Evolutionary conservation across 176 grass and related monocot species (phyloP), one percentile per base, ranked within the genome.

Genomic region (Olyra latifolia): DNA sequence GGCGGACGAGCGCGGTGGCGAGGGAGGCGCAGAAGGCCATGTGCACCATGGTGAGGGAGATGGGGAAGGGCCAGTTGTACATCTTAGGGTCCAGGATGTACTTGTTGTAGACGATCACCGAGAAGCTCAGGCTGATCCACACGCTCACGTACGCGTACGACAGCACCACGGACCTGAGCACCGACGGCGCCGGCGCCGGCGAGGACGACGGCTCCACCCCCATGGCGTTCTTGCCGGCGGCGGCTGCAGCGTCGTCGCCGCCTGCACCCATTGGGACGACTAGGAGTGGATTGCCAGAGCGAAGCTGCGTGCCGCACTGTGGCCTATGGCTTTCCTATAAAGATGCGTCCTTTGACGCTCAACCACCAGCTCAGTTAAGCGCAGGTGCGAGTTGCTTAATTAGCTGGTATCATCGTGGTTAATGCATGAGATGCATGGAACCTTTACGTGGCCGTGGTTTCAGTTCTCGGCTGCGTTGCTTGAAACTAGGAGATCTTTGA

Each of bases 61-160:
- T 85, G 13, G 94, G 94, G 83, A 93, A 97, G 3, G 94, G 91
- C 94, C 94, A 97, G 40, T 82, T 82, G 88, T 93, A 97, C 88
- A 97, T 91, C 91, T 93, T 91, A 2, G 94, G 91, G 61, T 97
- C 94, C 1, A 97, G 80, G 82, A 97, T 97, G 79, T 85, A 97
- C 82, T 97, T 97, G 90, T 97, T 97, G 88, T 91, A 97, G 20
- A 97, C 86, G 74, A 97, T 97, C 50, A 97, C 94, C 0, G 94
- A 72, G 83, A 97, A 97, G 77, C 84, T 87, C 20, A 97, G 88
- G 77, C 77, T 80, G 91, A 97, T 97, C 94, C 94, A 97, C 72
- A 97, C 79, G 16, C 67, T 73, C 17, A 97, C 83, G 52, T 97
- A 97, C 72, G 85, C 72, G 84, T 91, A 97, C 1, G 94, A 93